Percentiles rank a stretch among this genome's conserved stretches.
phyloP scores from a whole-genome alignment of 306 rosid species.

The Begonia loranthoides region DNA sequence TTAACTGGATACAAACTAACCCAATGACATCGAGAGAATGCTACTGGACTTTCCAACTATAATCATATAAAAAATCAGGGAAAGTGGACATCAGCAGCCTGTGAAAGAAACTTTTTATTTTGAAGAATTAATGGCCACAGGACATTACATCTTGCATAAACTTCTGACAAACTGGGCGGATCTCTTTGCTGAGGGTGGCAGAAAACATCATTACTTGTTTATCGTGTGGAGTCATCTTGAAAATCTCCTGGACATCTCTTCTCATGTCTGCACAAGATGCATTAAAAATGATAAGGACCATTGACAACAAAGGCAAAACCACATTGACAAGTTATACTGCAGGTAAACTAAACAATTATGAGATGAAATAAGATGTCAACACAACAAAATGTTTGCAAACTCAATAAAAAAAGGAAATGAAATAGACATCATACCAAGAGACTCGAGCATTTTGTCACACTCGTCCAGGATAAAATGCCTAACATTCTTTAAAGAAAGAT shows the following conservation, averaged over 20 bases:
- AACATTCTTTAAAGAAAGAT: too few species aligned
- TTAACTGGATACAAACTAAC: neutral
- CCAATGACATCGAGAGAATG: neutral
- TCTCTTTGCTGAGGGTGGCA: too few species aligned
- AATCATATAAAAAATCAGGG: too few species aligned
- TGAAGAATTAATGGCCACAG: conserved; percentile 36
- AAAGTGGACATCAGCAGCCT: too few species aligned
- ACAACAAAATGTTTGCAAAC: neutral
- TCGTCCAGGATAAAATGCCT: conserved; percentile 95
- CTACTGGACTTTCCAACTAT: too few species aligned
- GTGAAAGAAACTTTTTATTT: conserved; percentile 17
- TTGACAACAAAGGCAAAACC: neutral
- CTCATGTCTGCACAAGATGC: conserved; percentile 74
- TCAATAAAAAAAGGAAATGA: neutral
- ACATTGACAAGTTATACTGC: too few species aligned
- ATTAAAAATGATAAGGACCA: neutral
- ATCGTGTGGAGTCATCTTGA: conserved; percentile 99
- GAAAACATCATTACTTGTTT: too few species aligned
- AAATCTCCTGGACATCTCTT: conserved; percentile 94
- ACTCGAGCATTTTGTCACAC: conserved; percentile 98
- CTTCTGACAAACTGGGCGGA: too few species aligned
- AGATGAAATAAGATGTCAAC: too few species aligned
- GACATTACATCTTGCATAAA: too few species aligned
- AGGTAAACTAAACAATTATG: too few species aligned
- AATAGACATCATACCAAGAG: conserved; percentile 89